phyloP scores from a whole-genome alignment of 2,329 filamentous ascomycete genomes.

The Fusarium subtropicale region DNA sequence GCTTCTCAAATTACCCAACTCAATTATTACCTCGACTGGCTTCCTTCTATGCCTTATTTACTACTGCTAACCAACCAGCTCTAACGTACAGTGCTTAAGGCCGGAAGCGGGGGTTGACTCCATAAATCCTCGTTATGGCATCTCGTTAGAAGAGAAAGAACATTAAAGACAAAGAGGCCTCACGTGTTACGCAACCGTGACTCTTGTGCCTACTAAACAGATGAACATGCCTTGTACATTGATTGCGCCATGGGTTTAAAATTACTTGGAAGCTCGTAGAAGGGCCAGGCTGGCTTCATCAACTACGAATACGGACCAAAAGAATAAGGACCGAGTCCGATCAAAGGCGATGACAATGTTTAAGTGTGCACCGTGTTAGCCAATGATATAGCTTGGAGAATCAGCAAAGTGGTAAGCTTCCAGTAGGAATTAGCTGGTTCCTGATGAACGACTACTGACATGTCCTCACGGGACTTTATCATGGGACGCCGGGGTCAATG shows the following conservation, averaged over 20 bases:
- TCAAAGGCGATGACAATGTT: not conserved
- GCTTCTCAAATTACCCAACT: constrained; percentile 9
- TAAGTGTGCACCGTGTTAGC: not conserved
- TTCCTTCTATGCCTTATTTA: not conserved
- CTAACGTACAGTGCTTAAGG: constrained; percentile 11
- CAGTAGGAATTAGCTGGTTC: constrained; percentile 12
- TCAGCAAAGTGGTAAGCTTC: not conserved
- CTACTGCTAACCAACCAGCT: not conserved
- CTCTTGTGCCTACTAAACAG: constrained; percentile 18
- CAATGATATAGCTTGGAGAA: constrained; percentile 4
- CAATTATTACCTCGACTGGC: not conserved
- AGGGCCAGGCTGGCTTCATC: constrained; percentile 29
- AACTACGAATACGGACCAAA: constrained; percentile 10
- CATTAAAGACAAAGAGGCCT: constrained; percentile 36
- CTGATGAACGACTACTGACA: constrained; percentile 21
- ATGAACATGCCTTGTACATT: not conserved
- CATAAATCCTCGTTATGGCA: constrained; percentile 29
- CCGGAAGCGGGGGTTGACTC: constrained; percentile 27
- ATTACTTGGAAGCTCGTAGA: not conserved
- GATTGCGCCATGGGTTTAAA: not conserved
- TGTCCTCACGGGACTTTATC: constrained; percentile 32
- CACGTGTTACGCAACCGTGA: constrained; percentile 44
- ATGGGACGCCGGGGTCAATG: constrained; percentile 29
- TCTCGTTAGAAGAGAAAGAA: constrained; percentile 24
- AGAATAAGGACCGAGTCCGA: not conserved